Base-by-base conservation (phyloP, 805 yeast species). In the Metschnikowia gelsemii region DNA sequence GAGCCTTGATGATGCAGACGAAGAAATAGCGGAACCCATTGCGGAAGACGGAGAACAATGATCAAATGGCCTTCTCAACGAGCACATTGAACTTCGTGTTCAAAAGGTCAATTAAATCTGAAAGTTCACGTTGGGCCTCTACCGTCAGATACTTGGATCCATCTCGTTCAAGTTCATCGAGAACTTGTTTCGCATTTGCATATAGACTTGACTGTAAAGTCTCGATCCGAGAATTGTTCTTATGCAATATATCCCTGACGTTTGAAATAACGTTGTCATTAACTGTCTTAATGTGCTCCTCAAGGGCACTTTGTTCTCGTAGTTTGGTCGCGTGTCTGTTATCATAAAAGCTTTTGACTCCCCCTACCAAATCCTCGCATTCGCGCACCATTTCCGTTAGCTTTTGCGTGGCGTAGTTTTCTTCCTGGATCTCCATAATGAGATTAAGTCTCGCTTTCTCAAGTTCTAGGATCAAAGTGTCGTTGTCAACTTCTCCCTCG, bases 401-500 rank as follows among this genome's bases (percentile, higher is more conserved):
- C 44, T 65, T 63, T 6, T 52, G 61, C 5, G 58, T 36, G 3
- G 65, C 40, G 35, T 51, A 65, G 32, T 67, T 70, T 35, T 68
- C 72, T 29, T 58, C 53, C 46, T 70, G 74, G n/a, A 70, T 46
- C n/a, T 59, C 65, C 68, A 64, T 61, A 0, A 67, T 57, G 21
- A 66, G 47, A 7, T 50, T 52, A 5, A 66, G 40, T 28, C 73
- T 46, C 30, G 57, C 56, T 29, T 50, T 43, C 42, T 68, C 68
- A 22, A 69, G 46, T 32, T 50, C 46, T 30, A 38, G 51, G 3
- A 61, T 51, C n/a, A 58, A 22, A 5, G 32, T 38, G 3, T 40
- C 40, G 31, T 52, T 57, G 21, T 37, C 40, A 24, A 46, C 42
- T 38, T 66, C 67, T 23, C 64, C 49, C 17, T 32, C 30, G 13